These are phyloP conservation scores for Fusarium caatingaense DNA, from an alignment of 2,329 filamentous ascomycete genomes.

Conservation along the genomic window DNA sequence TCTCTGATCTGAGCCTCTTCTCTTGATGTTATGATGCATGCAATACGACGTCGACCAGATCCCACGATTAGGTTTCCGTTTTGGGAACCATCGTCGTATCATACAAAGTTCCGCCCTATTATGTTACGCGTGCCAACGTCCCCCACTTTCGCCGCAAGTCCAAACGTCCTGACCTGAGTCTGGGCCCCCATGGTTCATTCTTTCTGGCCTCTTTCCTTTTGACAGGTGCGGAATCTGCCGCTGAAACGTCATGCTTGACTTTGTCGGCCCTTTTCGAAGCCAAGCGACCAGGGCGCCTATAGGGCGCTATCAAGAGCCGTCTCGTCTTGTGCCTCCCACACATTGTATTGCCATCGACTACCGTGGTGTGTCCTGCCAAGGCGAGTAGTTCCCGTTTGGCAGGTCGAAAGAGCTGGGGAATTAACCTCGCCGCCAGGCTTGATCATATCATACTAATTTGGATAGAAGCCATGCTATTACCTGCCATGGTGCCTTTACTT, in stretches of 20 bases:
- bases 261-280: conserved; percentile 36
- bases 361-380: conserved; percentile 33
- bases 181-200: conserved; percentile 32
- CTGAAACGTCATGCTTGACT: conserved; percentile 29
- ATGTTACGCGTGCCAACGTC: conserved; percentile 22
- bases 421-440: conserved; percentile 23
- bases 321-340: conserved; percentile 33
- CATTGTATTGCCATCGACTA: conserved; percentile 9
- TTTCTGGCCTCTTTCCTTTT: conserved; percentile 10
- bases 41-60: conserved; percentile 34
- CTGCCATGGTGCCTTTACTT: neutral
- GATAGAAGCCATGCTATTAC: neutral
- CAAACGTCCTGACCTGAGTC: conserved; percentile 37
- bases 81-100: conserved; percentile 38
- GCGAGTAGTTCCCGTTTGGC: conserved; percentile 37
- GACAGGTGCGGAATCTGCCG: conserved; percentile 32
- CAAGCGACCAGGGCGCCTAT: conserved; percentile 15
- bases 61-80: conserved; percentile 44
- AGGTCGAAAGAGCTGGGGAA: conserved; percentile 25
- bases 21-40: conserved; percentile 20
- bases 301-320: conserved; percentile 18
- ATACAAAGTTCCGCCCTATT: conserved; percentile 19
- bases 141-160: conserved; percentile 45
- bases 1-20: conserved; percentile 7
- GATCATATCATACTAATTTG: conserved; percentile 24